Percentiles rank a stretch among this genome's conserved stretches.
Conservation (phyloP, 257 asterid species). For the Datura wrightii region DNA sequence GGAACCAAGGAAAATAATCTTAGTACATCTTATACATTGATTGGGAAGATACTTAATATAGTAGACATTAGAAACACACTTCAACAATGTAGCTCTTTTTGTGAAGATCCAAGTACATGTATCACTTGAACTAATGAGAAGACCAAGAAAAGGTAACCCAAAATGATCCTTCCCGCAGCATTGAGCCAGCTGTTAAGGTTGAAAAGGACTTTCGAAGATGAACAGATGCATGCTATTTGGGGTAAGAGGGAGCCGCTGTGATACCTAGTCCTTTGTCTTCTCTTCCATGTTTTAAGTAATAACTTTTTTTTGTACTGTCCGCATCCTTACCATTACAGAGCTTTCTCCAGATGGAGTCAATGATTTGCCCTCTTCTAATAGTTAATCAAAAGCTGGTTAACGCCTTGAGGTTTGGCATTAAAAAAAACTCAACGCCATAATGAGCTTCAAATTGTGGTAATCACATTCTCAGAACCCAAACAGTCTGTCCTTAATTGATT, state of each 20-base stretch:
- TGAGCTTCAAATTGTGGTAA: conserved; percentile 17
- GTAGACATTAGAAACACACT: conserved; percentile 1
- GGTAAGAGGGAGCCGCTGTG: background rate
- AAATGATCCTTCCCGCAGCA: background rate
- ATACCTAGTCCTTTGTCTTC: background rate
- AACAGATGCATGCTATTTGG: background rate
- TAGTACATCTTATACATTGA: conserved; percentile 16
- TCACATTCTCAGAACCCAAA: background rate
- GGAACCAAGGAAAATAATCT: conserved; percentile 6
- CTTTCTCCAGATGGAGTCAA: background rate
- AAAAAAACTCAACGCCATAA: background rate
- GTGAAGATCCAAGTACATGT: conserved; percentile 9
- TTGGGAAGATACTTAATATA: background rate
- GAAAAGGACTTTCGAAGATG: background rate
- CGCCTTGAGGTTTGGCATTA: background rate
- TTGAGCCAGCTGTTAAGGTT: conserved; percentile 1
- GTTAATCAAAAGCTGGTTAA: background rate
- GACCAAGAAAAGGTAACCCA: conserved; percentile 9
- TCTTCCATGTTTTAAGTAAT: background rate
- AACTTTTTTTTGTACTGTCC: background rate
- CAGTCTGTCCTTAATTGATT: background rate
- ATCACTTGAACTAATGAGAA: conserved; percentile 25
- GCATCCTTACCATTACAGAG: background rate
- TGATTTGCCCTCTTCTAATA: background rate
- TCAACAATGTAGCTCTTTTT: background rate